Evolutionary conservation across 352 stramenopile species (phyloP).

Genomic region (Pythium utonaiense): DNA sequence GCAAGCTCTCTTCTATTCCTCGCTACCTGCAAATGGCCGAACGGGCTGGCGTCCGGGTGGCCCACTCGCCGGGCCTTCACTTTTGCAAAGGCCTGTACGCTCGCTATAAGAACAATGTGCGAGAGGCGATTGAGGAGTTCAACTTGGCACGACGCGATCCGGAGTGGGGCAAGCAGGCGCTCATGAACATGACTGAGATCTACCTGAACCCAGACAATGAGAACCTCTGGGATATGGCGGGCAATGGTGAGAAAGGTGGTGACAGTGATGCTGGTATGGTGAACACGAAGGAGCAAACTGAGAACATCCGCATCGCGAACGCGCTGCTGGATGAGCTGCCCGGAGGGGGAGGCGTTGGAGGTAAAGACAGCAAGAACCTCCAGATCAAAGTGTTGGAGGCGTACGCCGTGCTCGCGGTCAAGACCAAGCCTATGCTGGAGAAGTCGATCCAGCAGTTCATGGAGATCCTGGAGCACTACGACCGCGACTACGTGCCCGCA

Average conservation of each 20-base stretch:
- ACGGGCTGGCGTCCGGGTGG: constrained; percentile 52
- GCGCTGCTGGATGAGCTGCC: constrained; percentile 86
- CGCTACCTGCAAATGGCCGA: constrained; percentile 86
- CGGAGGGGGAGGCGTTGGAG: constrained; percentile 13
- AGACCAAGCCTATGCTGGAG: constrained; percentile 82
- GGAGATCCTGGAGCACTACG: constrained; percentile 84
- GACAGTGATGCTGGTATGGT: constrained; percentile 15
- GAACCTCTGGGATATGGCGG: constrained; percentile 83
- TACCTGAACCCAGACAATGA: constrained; percentile 93
- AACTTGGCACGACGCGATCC: constrained; percentile 87
- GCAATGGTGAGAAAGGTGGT: background rate
- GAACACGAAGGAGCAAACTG: constrained; percentile 74
- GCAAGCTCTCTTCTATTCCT: constrained; percentile 69
- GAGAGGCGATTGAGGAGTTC: constrained; percentile 88
- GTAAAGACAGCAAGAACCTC: constrained; percentile 38
- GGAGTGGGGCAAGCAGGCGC: constrained; percentile 82
- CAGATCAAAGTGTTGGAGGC: constrained; percentile 84
- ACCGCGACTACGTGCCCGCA: constrained; percentile 88
- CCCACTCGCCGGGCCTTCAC: constrained; percentile 79
- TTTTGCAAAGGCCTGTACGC: constrained; percentile 91
- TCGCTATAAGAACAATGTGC: constrained; percentile 88
- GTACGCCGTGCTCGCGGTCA: constrained; percentile 79
- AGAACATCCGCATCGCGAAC: constrained; percentile 88
- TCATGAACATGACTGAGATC: constrained; percentile 93
- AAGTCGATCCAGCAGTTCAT: constrained; percentile 89